These are phyloP conservation scores for Herpotrichia juniperi DNA, from an alignment of 2,329 filamentous ascomycete species.

Conservation along the genomic window DNA sequence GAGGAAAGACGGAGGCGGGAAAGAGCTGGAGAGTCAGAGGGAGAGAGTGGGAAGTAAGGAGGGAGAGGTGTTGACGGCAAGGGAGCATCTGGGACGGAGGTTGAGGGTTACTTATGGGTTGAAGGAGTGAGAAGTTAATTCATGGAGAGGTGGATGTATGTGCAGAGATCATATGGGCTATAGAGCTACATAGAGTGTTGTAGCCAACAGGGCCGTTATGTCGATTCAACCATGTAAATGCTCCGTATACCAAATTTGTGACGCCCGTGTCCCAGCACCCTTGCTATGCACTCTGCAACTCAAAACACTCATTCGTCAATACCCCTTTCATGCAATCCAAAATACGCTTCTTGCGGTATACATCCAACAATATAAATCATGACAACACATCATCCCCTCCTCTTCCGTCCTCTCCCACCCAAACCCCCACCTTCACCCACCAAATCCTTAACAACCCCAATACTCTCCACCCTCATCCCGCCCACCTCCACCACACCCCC, in stretches of 20 bases:
- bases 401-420: slow-evolving; percentile 28
- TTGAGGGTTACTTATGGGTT: slow-evolving; percentile 64
- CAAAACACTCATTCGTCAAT: no score
- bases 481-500: slow-evolving; percentile 40
- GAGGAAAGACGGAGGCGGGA: slow-evolving; percentile 27
- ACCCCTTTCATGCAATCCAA: no score
- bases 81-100: slow-evolving; percentile 63
- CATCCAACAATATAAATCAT: not conserved
- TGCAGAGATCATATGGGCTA: no score
- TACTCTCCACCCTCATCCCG: slow-evolving; percentile 32
- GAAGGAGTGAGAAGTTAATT: slow-evolving; percentile 10
- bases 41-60: slow-evolving; percentile 50
- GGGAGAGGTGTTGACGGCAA: slow-evolving; percentile 58
- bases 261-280: no score
- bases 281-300: slow-evolving; percentile 21
- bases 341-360: slow-evolving; percentile 26
- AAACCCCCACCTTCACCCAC: slow-evolving; percentile 28
- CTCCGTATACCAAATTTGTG: slow-evolving; percentile 3
- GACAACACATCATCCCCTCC: slow-evolving; percentile 21
- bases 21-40: slow-evolving; percentile 43
- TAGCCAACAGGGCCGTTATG: not conserved
- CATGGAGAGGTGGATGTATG: no score
- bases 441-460: slow-evolving; percentile 43
- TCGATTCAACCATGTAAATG: not conserved
- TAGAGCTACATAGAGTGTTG: no score